These are phyloP conservation scores for Cryptococcus hybrid DNA, from an alignment of 1,284 basidiomycete species.

Conservation along the genomic window DNA sequence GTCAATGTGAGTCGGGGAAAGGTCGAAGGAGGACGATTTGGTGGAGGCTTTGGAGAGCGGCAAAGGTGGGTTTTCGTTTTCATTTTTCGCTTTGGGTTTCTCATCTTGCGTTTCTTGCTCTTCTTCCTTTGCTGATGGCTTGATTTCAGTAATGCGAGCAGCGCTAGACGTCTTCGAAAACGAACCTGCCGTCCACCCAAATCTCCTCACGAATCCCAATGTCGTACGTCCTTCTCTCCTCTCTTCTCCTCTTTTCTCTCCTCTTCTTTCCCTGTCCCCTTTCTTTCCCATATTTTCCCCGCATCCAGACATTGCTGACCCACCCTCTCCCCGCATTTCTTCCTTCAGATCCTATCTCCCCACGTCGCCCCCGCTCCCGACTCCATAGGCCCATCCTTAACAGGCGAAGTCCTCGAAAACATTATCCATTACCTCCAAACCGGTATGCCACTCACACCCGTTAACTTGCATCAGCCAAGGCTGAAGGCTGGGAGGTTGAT, in stretches of 20 bases:
- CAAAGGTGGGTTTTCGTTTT: conserved; percentile 18
- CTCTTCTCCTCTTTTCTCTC: neutral
- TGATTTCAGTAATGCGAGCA: conserved; percentile 20
- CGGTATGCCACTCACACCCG: conserved; percentile 27
- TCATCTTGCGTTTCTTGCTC: neutral
- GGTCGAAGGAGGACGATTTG: conserved; percentile 18
- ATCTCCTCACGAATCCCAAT: conserved; percentile 19
- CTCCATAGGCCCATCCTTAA: conserved; percentile 16
- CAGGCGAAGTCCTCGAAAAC: conserved; percentile 24
- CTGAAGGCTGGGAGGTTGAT: too few relatives aligned
- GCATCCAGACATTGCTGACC: neutral
- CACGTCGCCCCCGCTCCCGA: conserved; percentile 20
- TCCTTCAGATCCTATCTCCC: conserved; percentile 15
- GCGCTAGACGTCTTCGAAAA: conserved; percentile 34
- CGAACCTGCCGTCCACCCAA: conserved; percentile 30
- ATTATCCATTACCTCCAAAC: conserved; percentile 21
- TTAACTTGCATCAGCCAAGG: conserved; percentile 15
- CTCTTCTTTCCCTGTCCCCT: neutral
- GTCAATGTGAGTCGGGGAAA: conserved; percentile 29
- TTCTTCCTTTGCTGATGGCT: neutral
- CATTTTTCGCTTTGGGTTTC: neutral
- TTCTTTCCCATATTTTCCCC: neutral
- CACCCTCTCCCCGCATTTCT: neutral
- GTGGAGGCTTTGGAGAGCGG: conserved; percentile 28
- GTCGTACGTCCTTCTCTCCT: conserved; percentile 18